Evolutionary conservation across 2,329 filamentous ascomycete species (phyloP).

Genomic region (Colletotrichum sublineola): DNA sequence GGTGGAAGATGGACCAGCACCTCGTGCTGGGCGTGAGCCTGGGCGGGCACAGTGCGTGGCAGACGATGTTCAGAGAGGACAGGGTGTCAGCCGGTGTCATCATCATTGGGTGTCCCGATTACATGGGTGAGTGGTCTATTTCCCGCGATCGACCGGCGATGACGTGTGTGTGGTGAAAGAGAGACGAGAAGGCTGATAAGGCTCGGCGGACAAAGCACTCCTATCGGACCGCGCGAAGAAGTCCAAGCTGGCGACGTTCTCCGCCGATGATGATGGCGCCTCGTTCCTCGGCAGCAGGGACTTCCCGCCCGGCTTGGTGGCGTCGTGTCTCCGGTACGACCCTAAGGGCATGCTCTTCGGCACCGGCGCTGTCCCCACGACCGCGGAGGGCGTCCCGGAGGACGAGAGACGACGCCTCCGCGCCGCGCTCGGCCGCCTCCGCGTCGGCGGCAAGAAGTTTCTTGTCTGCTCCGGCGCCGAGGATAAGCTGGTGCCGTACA

Average conservation of each 20-base stretch:
- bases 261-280: conserved; percentile 65
- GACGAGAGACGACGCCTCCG: conserved; percentile 60
- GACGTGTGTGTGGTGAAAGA: not conserved
- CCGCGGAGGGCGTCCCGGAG: conserved; percentile 47
- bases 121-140: conserved; percentile 66
- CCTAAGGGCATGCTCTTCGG: conserved; percentile 81
- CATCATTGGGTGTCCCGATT: conserved; percentile 92
- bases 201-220: conserved; percentile 58
- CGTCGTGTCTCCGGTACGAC: conserved; percentile 75
- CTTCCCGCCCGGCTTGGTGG: conserved; percentile 79
- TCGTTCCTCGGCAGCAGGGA: conserved; percentile 82
- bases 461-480: conserved; percentile 74
- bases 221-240: conserved; percentile 83
- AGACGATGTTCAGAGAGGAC: conserved; percentile 81
- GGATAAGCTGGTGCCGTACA: conserved; percentile 81
- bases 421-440: conserved; percentile 58
- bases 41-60: conserved; percentile 91
- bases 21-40: conserved; percentile 86
- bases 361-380: conserved; percentile 51
- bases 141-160: conserved; percentile 4
- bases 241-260: conserved; percentile 75
- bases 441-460: conserved; percentile 72
- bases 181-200: not conserved
- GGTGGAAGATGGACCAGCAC: conserved; percentile 69
- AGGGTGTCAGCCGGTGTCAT: conserved; percentile 83